Conservation (phyloP, 495 filamentous ascomycete genomes). For the Cercophora samala region DNA sequence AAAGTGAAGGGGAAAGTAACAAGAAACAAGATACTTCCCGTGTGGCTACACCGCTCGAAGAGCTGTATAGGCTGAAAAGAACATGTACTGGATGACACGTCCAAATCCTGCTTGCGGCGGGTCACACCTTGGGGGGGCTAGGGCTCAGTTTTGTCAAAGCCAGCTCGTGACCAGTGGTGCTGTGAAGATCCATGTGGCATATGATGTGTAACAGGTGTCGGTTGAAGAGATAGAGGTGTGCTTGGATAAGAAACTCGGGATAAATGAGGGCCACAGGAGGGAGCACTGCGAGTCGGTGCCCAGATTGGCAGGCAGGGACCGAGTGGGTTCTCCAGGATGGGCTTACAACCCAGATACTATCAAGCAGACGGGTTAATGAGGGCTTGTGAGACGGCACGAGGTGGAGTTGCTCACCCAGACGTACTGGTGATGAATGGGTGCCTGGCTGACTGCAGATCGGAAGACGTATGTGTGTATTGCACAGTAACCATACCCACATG, state of each 20-base stretch:
- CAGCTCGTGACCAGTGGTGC: background rate
- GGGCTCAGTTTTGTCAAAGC: background rate
- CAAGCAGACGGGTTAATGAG: background rate
- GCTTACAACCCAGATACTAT: conserved; percentile 17
- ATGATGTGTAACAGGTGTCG: background rate
- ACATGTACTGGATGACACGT: background rate
- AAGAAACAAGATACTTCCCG: background rate
- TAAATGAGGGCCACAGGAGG: background rate
- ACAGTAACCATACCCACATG: background rate
- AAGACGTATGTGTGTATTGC: conserved; percentile 11
- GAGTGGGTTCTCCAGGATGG: conserved; percentile 9
- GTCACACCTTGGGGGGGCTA: background rate
- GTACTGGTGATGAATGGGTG: conserved; percentile 20
- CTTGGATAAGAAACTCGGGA: background rate
- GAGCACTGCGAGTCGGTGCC: conserved; percentile 2
- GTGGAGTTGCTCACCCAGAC: conserved; percentile 19
- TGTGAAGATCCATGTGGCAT: background rate
- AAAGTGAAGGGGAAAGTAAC: conserved; percentile 1
- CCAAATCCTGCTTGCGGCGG: background rate
- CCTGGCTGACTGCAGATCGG: conserved; percentile 23
- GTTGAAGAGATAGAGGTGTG: background rate
- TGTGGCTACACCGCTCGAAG: background rate
- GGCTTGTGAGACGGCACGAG: conserved; percentile 16
- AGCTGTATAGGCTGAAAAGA: background rate
- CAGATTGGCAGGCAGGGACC: conserved; percentile 9